Conservation (phyloP, 2,329 filamentous ascomycete species). For the Aspergillus clavatus region DNA sequence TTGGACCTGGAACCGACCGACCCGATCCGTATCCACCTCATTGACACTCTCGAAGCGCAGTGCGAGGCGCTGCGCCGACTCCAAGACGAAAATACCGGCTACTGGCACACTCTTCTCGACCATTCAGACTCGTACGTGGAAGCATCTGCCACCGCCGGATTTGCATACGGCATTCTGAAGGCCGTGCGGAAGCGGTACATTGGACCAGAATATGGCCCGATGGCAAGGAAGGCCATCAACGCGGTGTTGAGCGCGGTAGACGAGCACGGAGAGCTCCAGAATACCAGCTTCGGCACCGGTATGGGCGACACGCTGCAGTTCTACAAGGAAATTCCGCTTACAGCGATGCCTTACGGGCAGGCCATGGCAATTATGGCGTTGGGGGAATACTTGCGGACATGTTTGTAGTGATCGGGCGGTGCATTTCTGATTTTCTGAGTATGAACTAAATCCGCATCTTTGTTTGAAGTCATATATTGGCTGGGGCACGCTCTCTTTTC, state of each 20-base stretch:
- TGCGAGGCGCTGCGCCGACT: conserved; percentile 58
- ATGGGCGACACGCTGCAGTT: conserved; percentile 71
- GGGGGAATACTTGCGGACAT: conserved; percentile 65
- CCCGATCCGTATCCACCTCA: conserved; percentile 51
- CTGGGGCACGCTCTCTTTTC: no score
- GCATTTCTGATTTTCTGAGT: no score
- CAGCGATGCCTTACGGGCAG: conserved; percentile 80
- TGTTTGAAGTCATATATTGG: no score
- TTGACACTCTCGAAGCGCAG: conserved; percentile 61
- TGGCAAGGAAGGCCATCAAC: conserved; percentile 61
- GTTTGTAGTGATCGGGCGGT: conserved; percentile 36
- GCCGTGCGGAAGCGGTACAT: conserved; percentile 66
- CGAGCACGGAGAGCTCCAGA: conserved; percentile 62
- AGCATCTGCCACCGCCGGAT: conserved; percentile 72
- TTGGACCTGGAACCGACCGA: conserved; percentile 58
- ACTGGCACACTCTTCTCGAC: conserved; percentile 73
- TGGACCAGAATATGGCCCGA: conserved; percentile 54
- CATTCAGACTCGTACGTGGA: conserved; percentile 69
- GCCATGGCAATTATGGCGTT: conserved; percentile 80
- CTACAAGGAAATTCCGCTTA: conserved; percentile 70
- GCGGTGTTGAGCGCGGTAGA: conserved; percentile 65
- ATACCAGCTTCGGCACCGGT: conserved; percentile 72
- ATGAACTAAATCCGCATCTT: no score
- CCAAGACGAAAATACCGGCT: conserved; percentile 55
- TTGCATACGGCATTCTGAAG: conserved; percentile 76